phyloP scores from a whole-genome alignment of 208 protist species.

The Eutreptiella sp. region DNA sequence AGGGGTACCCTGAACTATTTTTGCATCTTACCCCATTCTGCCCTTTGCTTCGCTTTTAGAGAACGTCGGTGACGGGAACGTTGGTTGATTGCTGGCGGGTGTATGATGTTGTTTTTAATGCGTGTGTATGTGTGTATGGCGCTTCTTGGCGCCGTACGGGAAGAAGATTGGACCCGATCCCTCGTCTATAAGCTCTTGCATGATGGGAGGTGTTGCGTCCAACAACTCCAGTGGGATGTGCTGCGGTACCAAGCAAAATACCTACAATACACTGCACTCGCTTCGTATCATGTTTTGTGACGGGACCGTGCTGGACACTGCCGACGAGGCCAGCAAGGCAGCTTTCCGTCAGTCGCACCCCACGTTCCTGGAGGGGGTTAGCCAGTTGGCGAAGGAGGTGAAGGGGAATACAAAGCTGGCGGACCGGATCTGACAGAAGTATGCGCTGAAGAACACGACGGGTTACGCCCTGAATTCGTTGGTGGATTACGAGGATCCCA shows the following conservation, averaged over 20 bases:
- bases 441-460: conserved; percentile 46
- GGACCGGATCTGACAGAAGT: conserved; percentile 39
- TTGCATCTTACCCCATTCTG: no score
- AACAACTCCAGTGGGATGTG: conserved; percentile 51
- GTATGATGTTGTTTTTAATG: no score
- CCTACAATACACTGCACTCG: conserved; percentile 43
- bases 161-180: conserved; percentile 45
- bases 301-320: conserved; percentile 42
- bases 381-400: conserved; percentile 4
- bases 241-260: conserved; percentile 41
- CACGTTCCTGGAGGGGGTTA: conserved; percentile 13
- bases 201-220: conserved; percentile 46
- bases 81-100: no score
- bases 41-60: no score
- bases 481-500: conserved; percentile 35
- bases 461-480: conserved; percentile 46
- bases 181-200: conserved; percentile 42
- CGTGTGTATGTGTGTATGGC: no score
- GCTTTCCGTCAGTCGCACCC: conserved; percentile 29
- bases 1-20: no score
- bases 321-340: neutral
- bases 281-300: conserved; percentile 36
- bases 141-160: no score
- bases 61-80: no score
- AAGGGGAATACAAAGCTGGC: conserved; percentile 20